Evolutionary conservation across 345 rosid species (phyloP).

Genomic region (Toxicodendron radicans): DNA sequence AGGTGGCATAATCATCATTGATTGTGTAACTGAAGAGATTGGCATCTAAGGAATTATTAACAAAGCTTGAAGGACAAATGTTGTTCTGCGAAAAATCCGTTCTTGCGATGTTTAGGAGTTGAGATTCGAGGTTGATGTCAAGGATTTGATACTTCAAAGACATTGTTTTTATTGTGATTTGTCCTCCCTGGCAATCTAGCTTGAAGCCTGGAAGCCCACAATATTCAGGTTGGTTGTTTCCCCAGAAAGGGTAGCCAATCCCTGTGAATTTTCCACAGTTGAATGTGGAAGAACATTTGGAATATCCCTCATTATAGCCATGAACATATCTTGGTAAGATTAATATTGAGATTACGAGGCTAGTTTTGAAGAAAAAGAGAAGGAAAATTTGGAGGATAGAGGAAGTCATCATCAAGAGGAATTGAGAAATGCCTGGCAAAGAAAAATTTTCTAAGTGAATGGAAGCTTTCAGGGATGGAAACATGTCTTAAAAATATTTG

Average conservation of each 20-base stretch:
- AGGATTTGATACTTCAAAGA: constrained; percentile 10
- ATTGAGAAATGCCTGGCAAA: not conserved
- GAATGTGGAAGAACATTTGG: not conserved
- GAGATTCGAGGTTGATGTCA: not conserved
- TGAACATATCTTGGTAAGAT: not conserved
- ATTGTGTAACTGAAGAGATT: not conserved
- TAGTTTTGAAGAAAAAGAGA: not conserved
- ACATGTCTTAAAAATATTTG: too few relatives aligned
- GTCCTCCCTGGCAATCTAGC: constrained; percentile 16
- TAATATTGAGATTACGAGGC: not conserved
- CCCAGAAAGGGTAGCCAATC: constrained; percentile 26
- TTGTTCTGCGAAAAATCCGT: not conserved
- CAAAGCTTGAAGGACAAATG: not conserved
- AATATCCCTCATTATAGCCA: not conserved
- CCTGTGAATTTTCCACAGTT: constrained; percentile 6
- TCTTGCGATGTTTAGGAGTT: constrained; percentile 16
- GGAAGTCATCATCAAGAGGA: constrained; percentile 1
- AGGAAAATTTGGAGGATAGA: not conserved
- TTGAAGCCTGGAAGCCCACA: constrained; percentile 23
- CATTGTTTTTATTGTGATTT: not conserved
- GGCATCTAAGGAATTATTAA: not conserved
- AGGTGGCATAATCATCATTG: constrained; percentile 1
- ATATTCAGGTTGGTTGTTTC: not conserved
- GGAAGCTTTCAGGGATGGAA: not conserved
- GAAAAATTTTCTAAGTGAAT: not conserved